Base-by-base conservation (phyloP, 2,329 filamentous ascomycete species). In the Ophidiomyces ophidiicola region DNA sequence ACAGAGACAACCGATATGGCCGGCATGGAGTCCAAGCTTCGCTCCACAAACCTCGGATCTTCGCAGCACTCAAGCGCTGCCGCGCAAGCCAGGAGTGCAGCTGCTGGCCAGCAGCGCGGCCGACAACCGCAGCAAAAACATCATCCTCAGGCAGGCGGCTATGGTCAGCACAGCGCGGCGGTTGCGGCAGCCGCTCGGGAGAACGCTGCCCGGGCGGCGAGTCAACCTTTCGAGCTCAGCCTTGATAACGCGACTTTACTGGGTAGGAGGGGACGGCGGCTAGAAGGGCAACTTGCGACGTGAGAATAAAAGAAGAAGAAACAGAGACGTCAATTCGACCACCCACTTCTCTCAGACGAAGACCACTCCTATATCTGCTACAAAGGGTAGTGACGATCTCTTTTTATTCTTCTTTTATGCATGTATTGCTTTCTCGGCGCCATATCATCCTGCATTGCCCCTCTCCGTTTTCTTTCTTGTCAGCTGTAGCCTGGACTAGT, bases 201-300 rank as follows among this genome's bases (percentile, higher is more conserved):
- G 53, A 84, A 85, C 54, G 84, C 90, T 28, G 76, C 79, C 31
- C 69, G 74, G 21, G 72, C 76, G 46, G 76, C 82, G 50, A 82
- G 80, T 60, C 86, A 84, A 21, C 78, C 82, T 0, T 98, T 98
- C 50, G 90, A 98, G 61, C 72, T 98, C 32, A 94, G 78, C 54
- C 66, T 98, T 25, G 85, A 93, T 48, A 90, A 90, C 41, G 83
- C 90, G 1, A 96, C 87, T 1, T 63, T 98, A 36, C 67, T 98
- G 3, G 87, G 87, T 21, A 76, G 87, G 50, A 66, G 76, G 47
- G 67, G 67, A 21, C 41, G 43, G 31, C 36, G 43, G 17, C 17
- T 45, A 34, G 39, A 33, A 32, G 43, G 43, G 10, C 40, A 45
- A 8, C 26, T 35, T 32, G 43, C 17, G 14, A 20, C 15, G n/a